Evolutionary conservation across 1,284 basidiomycete genomes (phyloP), one percentile per base, ranked within the genome.

Genomic region (Xerocomus nothofagi): DNA sequence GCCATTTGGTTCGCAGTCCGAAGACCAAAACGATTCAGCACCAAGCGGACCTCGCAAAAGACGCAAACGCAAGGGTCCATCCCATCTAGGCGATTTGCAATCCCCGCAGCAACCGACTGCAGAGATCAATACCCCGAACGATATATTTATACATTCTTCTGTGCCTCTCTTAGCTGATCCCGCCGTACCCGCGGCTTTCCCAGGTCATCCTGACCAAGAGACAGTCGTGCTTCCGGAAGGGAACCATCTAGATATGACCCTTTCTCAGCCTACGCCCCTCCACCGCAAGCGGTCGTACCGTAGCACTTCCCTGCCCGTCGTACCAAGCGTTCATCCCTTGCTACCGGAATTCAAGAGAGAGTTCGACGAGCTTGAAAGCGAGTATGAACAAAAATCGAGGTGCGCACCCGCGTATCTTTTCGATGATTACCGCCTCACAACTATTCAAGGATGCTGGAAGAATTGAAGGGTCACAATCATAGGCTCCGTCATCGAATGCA

Each of bases 401-500:
- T 88, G 60, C 48, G 79, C 8, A 4, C 26, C 38, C 39, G n/a
- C 11, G 70, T 20, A n/a, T 58, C 43, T 39, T 43, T 47, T 54
- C 27, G 24, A 9, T 34, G 37, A 31, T 6, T 30, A 39, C 26
- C 32, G 20, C 30, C 53, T 51, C 29, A 50, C 41, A 57, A n/a
- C 24, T 47, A 36, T 27, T 29, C 11, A 47, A 88, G 87, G 48
- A 68, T 83, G 17, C 65, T 89, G 27, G 79, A 82, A 40, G 77
- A 83, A 40, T 67, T 78, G 11, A 69, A 71, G 42, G 66, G 73
- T 14, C 81, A 86, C 59, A 90, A 90, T 54, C 73, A 79, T 47
- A 73, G 80, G 44, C 80, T 83, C 41, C 79, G 86, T 32, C 79
- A 82, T 56, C 70, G 86, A 26, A 69, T 88, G 31, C 83, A 87